Percentiles rank a stretch among this genome's conserved stretches.
phyloP scores from a whole-genome alignment of 139 green algal species.

The Zygnema cylindricum region DNA sequence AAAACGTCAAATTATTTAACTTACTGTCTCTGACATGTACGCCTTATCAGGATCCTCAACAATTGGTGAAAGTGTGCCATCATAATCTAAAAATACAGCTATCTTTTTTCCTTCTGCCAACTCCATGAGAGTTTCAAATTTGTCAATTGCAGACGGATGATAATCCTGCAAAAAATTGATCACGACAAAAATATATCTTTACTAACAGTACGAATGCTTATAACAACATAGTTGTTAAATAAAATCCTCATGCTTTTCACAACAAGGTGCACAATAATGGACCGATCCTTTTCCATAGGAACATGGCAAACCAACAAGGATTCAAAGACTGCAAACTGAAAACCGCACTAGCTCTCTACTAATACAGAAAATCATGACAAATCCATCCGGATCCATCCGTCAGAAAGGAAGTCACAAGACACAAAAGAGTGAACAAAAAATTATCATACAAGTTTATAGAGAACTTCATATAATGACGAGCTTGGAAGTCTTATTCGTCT shows the following conservation, averaged over 20 bases:
- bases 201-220: not conserved
- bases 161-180: slow-evolving; percentile 12
- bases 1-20: not conserved
- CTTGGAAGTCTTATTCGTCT: not conserved
- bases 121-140: slow-evolving; percentile 34
- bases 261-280: not conserved
- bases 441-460: not conserved
- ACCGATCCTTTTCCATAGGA: not conserved
- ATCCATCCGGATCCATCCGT: too few relatives aligned
- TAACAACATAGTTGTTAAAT: not conserved
- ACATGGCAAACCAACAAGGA: not conserved
- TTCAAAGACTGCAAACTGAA: not conserved
- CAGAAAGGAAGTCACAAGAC: not conserved
- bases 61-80: slow-evolving; percentile 97
- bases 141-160: slow-evolving; percentile 52
- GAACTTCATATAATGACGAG: not conserved
- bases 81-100: slow-evolving; percentile 95
- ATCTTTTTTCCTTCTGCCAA: slow-evolving; percentile 71
- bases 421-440: not conserved
- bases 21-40: slow-evolving; percentile 78
- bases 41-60: slow-evolving; percentile 92
- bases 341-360: not conserved
- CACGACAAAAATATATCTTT: not conserved
- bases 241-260: not conserved
- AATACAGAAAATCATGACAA: not conserved